A percentile compares a stretch with the other conserved stretches of the same genome.
Conservation (phyloP, 805 yeast species). For the Candida lessepsii region DNA sequence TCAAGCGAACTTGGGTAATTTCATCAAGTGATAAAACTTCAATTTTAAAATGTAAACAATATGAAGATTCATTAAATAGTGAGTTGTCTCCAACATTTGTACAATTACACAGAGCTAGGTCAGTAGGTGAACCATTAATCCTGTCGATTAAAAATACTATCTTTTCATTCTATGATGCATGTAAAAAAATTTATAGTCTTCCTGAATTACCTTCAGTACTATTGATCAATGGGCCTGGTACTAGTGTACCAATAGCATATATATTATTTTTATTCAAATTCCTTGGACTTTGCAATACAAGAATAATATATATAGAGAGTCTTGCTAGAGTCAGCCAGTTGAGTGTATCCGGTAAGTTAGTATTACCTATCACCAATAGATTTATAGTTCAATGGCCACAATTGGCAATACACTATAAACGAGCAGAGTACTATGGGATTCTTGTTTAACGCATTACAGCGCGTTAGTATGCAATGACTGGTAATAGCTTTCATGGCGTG, state of each 20-base stretch:
- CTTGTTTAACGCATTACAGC: constrained; percentile 48
- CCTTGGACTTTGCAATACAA: constrained; percentile 46
- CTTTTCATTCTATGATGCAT: constrained; percentile 31
- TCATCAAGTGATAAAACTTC: constrained; percentile 56
- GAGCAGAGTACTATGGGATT: constrained; percentile 77
- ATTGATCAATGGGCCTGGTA: constrained; percentile 79
- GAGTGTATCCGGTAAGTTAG: constrained; percentile 72
- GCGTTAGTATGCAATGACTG: constrained; percentile 1
- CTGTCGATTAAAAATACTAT: constrained; percentile 49
- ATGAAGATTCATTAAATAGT: constrained; percentile 27
- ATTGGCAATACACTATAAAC: constrained; percentile 47
- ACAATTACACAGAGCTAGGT: constrained; percentile 55
- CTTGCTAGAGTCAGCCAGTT: constrained; percentile 76
- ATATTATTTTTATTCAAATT: constrained; percentile 51
- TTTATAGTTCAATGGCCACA: constrained; percentile 89
- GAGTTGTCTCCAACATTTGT: constrained; percentile 21
- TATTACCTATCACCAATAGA: constrained; percentile 70
- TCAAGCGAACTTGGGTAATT: constrained; percentile 39
- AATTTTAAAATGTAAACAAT: constrained; percentile 34
- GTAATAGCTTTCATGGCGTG: constrained; percentile 38
- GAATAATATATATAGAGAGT: constrained; percentile 79
- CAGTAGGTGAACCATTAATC: constrained; percentile 53
- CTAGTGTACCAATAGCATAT: constrained; percentile 68
- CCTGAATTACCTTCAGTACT: constrained; percentile 43
- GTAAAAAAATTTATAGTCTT: constrained; percentile 24